A percentile compares a stretch with the other conserved stretches of the same genome.
These are phyloP conservation scores for Ascochyta rabiei DNA, from an alignment of 2,329 filamentous ascomycete species.

Conservation along the genomic window DNA sequence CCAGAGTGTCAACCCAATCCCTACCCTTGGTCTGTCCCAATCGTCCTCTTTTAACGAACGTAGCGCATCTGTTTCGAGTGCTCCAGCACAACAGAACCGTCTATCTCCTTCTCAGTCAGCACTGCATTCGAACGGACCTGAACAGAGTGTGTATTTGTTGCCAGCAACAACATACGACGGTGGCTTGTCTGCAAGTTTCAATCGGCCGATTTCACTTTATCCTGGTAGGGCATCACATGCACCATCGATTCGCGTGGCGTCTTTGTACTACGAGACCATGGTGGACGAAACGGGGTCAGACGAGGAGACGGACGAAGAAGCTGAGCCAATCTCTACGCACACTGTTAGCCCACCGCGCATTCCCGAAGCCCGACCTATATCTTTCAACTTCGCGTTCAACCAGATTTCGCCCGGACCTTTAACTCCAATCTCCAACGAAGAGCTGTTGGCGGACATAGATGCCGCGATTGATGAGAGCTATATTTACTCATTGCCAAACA, in stretches of 20 bases:
- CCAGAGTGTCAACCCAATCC: conserved; percentile 26
- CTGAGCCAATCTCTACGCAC: neutral
- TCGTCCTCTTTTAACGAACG: conserved; percentile 23
- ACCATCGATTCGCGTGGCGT: conserved; percentile 14
- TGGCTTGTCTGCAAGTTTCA: conserved; percentile 12
- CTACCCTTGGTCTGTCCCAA: conserved; percentile 29
- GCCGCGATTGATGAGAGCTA: conserved; percentile 34
- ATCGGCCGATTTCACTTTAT: conserved; percentile 13
- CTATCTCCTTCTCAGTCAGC: conserved; percentile 4
- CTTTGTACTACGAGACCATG: conserved; percentile 12
- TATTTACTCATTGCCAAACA: conserved; percentile 18
- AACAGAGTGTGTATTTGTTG: conserved; percentile 23
- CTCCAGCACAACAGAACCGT: conserved; percentile 11
- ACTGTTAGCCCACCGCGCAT: conserved; percentile 1
- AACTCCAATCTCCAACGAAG: conserved; percentile 17
- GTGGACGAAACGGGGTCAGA: conserved; percentile 1
- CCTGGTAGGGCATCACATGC: neutral
- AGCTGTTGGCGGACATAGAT: conserved; percentile 32
- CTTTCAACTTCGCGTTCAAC: conserved; percentile 27
- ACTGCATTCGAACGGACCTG: conserved; percentile 10
- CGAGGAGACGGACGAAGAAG: neutral
- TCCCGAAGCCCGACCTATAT: conserved; percentile 16
- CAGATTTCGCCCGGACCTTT: conserved; percentile 12
- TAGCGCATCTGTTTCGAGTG: conserved; percentile 14
- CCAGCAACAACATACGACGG: conserved; percentile 33